These are phyloP conservation scores for Acorus calamus DNA, from an alignment of 106 monocot genomes.

Conservation along the genomic window DNA sequence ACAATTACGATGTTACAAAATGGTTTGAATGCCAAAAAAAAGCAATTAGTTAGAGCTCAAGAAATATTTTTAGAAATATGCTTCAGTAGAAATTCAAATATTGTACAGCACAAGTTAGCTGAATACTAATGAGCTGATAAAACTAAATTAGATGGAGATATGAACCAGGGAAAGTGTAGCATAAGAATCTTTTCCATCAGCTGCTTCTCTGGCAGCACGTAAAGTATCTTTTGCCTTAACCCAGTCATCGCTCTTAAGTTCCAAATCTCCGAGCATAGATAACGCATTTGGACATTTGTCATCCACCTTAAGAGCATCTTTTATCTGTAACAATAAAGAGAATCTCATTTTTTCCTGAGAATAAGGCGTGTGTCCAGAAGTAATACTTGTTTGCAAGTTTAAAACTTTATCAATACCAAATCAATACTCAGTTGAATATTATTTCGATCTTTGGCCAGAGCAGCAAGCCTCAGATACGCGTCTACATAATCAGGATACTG, in stretches of 20 bases:
- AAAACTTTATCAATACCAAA: conserved; percentile 41
- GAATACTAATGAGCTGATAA: too few relatives aligned
- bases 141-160: background rate
- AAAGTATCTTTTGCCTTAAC: conserved; percentile 94
- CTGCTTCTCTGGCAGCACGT: conserved; percentile 77
- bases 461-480: conserved; percentile 91
- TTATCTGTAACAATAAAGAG: conserved; percentile 27
- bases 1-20: background rate
- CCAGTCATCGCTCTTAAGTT: conserved; percentile 91
- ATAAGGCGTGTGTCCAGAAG: too few relatives aligned
- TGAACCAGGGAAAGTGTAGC: conserved; percentile 67
- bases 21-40: background rate
- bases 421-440: conserved; percentile 77
- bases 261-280: conserved; percentile 82
- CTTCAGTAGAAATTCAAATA: background rate
- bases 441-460: conserved; percentile 68
- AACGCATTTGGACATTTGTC: conserved; percentile 82
- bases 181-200: conserved; percentile 93
- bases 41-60: background rate
- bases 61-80: too few relatives aligned
- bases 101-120: background rate
- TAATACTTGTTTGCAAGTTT: background rate
- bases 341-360: too few relatives aligned
- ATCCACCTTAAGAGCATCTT: conserved; percentile 84
- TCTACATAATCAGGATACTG: conserved; percentile 90